Evolutionary conservation across 495 filamentous ascomycete species (phyloP).

Genomic region (Penicillium angulare): DNA sequence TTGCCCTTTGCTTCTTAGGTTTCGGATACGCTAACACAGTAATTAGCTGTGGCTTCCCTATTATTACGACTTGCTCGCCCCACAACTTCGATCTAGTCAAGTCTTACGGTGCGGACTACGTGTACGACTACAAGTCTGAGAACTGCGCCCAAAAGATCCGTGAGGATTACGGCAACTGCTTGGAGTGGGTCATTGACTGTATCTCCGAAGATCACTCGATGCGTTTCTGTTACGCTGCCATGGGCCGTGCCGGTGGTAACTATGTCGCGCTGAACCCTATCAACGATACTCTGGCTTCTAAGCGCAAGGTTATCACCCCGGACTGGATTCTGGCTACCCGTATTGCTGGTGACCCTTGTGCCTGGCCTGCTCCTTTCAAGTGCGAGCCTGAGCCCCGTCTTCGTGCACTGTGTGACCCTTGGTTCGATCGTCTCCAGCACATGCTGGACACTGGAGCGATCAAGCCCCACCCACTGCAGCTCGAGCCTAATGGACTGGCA

Average conservation of each 20-base stretch:
- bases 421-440: slow-evolving; percentile 6
- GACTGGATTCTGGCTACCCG: slow-evolving; percentile 27
- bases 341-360: slow-evolving; percentile 15
- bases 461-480: slow-evolving; percentile 22
- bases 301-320: slow-evolving; percentile 15
- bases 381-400: slow-evolving; percentile 7
- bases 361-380: not conserved
- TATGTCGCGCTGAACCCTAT: slow-evolving; percentile 19
- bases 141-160: not conserved
- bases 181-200: not conserved
- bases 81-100: not conserved
- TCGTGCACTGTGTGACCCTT: too few relatives aligned
- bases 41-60: not conserved
- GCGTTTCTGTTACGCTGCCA: not conserved
- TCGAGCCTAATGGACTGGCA: slow-evolving; percentile 20
- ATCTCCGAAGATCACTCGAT: not conserved
- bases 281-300: slow-evolving; percentile 1
- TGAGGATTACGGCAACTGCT: not conserved
- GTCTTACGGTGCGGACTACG: not conserved
- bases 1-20: not conserved
- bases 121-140: not conserved
- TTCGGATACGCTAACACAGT: not conserved
- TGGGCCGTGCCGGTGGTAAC: not conserved
- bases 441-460: slow-evolving; percentile 25
- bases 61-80: not conserved